Conservation (phyloP, 257 asterid genomes). For the Nemophila menziesii region DNA sequence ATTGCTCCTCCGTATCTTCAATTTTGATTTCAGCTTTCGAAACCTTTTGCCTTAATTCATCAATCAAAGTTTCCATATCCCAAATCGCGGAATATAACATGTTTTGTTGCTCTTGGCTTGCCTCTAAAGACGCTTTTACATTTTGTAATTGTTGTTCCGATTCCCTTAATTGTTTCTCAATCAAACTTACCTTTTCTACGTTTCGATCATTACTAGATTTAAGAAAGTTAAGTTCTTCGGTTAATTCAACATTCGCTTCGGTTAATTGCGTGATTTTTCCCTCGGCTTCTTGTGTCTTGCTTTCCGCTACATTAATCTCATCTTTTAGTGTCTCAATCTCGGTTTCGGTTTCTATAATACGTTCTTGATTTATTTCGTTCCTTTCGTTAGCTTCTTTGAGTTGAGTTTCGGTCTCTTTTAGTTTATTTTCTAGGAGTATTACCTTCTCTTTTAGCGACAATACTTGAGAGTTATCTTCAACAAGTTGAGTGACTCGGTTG, state of each 20-base stretch:
- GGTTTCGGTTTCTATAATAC: constrained; percentile 29
- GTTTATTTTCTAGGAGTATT: constrained; percentile 33
- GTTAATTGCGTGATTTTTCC: constrained; percentile 36
- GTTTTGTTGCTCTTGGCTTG: constrained; percentile 81
- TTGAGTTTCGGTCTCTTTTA: constrained; percentile 22
- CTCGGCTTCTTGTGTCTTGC: constrained; percentile 27
- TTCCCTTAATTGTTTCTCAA: constrained; percentile 61
- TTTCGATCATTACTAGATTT: constrained; percentile 46
- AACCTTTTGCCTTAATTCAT: constrained; percentile 74
- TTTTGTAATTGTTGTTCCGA: constrained; percentile 60
- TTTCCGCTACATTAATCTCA: constrained; percentile 17
- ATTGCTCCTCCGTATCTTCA: constrained; percentile 51
- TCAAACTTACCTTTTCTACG: constrained; percentile 38
- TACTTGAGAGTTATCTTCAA: constrained; percentile 37
- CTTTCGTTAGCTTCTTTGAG: constrained; percentile 16
- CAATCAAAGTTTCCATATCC: constrained; percentile 99
- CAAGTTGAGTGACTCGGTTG: constrained; percentile 21
- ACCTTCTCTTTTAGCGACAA: constrained; percentile 34
- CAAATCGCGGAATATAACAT: constrained; percentile 80
- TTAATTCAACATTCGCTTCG: constrained; percentile 58
- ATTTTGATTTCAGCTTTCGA: constrained; percentile 50
- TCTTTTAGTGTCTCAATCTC: constrained; percentile 26
- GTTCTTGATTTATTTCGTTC: constrained; percentile 9
- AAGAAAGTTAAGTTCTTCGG: constrained; percentile 61
- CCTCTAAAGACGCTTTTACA: constrained; percentile 60